Conservation (phyloP, 768 basidiomycete species). For the Mycena metata region DNA sequence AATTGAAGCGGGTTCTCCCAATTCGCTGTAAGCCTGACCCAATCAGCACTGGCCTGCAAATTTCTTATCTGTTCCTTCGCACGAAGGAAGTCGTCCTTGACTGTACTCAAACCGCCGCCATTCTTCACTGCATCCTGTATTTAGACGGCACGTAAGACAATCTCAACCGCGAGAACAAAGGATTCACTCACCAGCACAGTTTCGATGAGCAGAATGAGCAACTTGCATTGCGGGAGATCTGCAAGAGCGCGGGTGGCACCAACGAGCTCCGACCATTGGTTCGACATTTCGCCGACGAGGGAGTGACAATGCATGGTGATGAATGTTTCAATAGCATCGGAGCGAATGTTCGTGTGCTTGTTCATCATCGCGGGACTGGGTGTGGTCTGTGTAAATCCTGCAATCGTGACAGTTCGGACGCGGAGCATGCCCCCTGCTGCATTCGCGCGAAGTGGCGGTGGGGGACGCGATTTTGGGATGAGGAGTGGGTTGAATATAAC, state of each 20-base stretch:
- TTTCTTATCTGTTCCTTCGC: background rate
- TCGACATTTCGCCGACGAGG: slow-evolving; percentile 33
- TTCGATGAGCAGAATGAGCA: slow-evolving; percentile 37
- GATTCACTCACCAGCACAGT: slow-evolving; percentile 33
- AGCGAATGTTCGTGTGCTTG: slow-evolving; percentile 18
- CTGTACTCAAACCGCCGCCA: background rate
- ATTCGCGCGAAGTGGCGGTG: background rate
- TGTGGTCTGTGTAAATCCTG: background rate
- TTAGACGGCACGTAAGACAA: background rate
- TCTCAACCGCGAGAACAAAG: background rate
- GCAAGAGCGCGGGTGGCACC: slow-evolving; percentile 29
- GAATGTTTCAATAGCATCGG: slow-evolving; percentile 36
- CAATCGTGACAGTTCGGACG: slow-evolving; percentile 5
- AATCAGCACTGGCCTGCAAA: background rate
- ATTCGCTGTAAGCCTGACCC: background rate
- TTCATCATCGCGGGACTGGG: background rate
- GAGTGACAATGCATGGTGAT: slow-evolving; percentile 27
- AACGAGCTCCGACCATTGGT: slow-evolving; percentile 34
- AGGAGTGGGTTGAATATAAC: slow-evolving; percentile 33
- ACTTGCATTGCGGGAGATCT: slow-evolving; percentile 16
- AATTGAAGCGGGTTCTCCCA: slow-evolving; percentile 20
- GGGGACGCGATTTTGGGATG: slow-evolving; percentile 24
- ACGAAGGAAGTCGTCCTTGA: slow-evolving; percentile 4
- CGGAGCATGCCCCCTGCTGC: background rate
- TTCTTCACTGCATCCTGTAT: slow-evolving; percentile 11